phyloP scores from a whole-genome alignment of 169 alveolate species.

The Eimeria tenella region DNA sequence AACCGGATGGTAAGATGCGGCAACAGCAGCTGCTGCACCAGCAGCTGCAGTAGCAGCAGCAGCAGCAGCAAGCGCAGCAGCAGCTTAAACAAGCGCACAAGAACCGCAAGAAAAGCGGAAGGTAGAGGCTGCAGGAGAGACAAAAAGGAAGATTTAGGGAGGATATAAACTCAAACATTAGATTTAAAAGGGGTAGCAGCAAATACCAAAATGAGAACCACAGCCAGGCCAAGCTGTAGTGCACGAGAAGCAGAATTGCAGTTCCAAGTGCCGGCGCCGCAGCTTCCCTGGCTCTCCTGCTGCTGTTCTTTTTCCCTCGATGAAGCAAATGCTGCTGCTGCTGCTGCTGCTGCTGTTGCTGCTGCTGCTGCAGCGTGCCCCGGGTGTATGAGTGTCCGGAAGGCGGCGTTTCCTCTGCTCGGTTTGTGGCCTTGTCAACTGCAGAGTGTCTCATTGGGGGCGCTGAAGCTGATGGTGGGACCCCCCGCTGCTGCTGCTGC shows the following conservation, averaged over 20 bases:
- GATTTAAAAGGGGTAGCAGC: too few relatives aligned
- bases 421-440: not conserved
- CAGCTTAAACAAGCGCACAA: not conserved
- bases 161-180: too few relatives aligned
- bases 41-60: conserved; percentile 8
- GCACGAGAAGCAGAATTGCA: too few relatives aligned
- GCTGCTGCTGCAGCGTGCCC: conserved; percentile 19
- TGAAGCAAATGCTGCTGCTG: not conserved
- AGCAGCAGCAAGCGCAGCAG: conserved; percentile 34
- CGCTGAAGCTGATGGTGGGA: not conserved
- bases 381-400: conserved; percentile 35
- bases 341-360: not conserved
- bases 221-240: too few relatives aligned
- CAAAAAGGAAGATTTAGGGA: too few relatives aligned
- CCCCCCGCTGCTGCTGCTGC: conserved; percentile 6
- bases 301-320: not conserved
- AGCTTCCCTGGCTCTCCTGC: too few relatives aligned
- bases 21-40: not conserved
- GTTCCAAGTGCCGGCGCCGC: too few relatives aligned
- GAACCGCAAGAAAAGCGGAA: too few relatives aligned
- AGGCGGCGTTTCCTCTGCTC: conserved; percentile 15
- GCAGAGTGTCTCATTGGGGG: conserved; percentile 37
- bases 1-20: not conserved
- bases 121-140: too few relatives aligned
- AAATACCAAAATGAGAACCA: too few relatives aligned